A percentile compares a stretch with the other conserved stretches of the same genome.
These are phyloP conservation scores for Furcasterigmium furcatum DNA, from an alignment of 2,329 filamentous ascomycete genomes.

Conservation along the genomic window DNA sequence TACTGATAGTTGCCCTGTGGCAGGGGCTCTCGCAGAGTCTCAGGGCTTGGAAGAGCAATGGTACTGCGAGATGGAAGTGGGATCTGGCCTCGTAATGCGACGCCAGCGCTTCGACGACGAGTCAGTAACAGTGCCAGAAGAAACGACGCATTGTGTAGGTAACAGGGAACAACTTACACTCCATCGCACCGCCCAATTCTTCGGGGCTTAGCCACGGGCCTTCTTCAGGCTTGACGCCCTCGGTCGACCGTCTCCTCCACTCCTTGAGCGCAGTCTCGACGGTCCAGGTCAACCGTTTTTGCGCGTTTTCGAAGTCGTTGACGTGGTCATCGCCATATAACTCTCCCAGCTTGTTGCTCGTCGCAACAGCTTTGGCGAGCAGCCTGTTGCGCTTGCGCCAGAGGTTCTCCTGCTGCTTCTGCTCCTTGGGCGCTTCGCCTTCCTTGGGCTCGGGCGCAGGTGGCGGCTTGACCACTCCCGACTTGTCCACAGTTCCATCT, in stretches of 20 bases:
- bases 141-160: too few species aligned
- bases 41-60: slow-evolving; percentile 83
- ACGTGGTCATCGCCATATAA: slow-evolving; percentile 77
- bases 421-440: slow-evolving; percentile 6
- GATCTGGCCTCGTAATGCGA: slow-evolving; percentile 71
- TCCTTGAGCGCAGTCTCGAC: slow-evolving; percentile 79
- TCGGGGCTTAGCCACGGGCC: slow-evolving; percentile 68
- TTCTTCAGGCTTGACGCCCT: slow-evolving; percentile 68
- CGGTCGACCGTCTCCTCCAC: slow-evolving; percentile 60
- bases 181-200: slow-evolving; percentile 71
- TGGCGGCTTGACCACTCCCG: slow-evolving; percentile 27
- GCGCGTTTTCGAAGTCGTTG: slow-evolving; percentile 68
- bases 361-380: slow-evolving; percentile 69
- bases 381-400: slow-evolving; percentile 63
- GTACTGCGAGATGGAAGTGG: slow-evolving; percentile 77
- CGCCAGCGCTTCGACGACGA: slow-evolving; percentile 57
- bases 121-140: too few species aligned
- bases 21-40: slow-evolving; percentile 64
- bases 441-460: background rate
- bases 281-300: slow-evolving; percentile 73
- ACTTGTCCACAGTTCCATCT: slow-evolving; percentile 41
- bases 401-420: slow-evolving; percentile 37
- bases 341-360: slow-evolving; percentile 80
- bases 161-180: slow-evolving; percentile 53
- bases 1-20: slow-evolving; percentile 77